Percentiles rank a stretch among this genome's conserved stretches.
Conservation (phyloP, 108 stramenopile species). For the Pseudonitzschia pungens region DNA sequence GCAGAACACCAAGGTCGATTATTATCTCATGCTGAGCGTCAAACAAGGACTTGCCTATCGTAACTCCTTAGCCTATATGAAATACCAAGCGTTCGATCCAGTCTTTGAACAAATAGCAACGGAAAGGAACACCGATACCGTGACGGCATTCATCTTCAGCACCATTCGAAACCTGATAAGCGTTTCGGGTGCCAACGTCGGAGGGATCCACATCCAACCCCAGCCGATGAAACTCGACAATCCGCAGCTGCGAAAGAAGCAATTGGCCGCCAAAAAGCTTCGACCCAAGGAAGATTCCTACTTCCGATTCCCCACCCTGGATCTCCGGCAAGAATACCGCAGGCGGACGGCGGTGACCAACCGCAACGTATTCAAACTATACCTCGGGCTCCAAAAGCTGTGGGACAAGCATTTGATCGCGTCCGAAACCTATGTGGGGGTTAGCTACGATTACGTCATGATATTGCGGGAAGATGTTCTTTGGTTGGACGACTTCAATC, state of each 20-base stretch:
- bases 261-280: slow-evolving; percentile 2
- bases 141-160: slow-evolving; percentile 6
- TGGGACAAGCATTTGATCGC: slow-evolving; percentile 22
- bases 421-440: slow-evolving; percentile 11
- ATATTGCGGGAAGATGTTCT: slow-evolving; percentile 20
- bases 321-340: slow-evolving; percentile 12
- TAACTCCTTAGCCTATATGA: background rate
- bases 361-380: slow-evolving; percentile 20
- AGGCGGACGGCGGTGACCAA: slow-evolving; percentile 15
- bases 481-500: slow-evolving; percentile 15
- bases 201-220: slow-evolving; percentile 18
- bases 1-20: slow-evolving; percentile 14
- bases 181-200: slow-evolving; percentile 12
- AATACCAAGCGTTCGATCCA: slow-evolving; percentile 9
- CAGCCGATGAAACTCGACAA: slow-evolving; percentile 17
- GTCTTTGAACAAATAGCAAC: background rate
- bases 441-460: slow-evolving; percentile 15
- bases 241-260: background rate
- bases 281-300: slow-evolving; percentile 20
- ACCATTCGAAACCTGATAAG: slow-evolving; percentile 8
- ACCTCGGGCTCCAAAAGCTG: slow-evolving; percentile 14
- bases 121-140: slow-evolving; percentile 2
- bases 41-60: slow-evolving; percentile 17
- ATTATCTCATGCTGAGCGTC: slow-evolving; percentile 21
- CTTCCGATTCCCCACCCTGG: slow-evolving; percentile 20